These are phyloP conservation scores for Wickerhamia fluorescens DNA, from an alignment of 805 yeast species.

Conservation along the genomic window DNA sequence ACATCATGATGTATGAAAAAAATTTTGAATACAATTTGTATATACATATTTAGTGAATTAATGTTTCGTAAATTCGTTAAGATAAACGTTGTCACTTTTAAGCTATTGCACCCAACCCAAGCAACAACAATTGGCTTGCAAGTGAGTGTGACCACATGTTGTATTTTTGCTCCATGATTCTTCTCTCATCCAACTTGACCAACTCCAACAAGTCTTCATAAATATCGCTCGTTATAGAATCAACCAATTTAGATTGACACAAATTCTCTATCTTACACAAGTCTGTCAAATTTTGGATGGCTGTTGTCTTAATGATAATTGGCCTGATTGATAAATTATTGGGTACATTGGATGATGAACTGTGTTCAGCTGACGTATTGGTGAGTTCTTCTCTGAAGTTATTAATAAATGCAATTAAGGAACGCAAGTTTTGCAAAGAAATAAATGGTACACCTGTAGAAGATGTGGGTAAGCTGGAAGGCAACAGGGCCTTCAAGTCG, in stretches of 20 bases:
- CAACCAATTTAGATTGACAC: slow-evolving; percentile 41
- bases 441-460: slow-evolving; percentile 49
- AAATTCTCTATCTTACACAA: slow-evolving; percentile 29
- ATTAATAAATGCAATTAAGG: slow-evolving; percentile 57
- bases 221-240: slow-evolving; percentile 46
- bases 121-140: slow-evolving; percentile 49
- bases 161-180: slow-evolving; percentile 38
- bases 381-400: slow-evolving; percentile 24
- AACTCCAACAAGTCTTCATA: slow-evolving; percentile 50
- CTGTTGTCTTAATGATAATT: slow-evolving; percentile 31
- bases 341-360: slow-evolving; percentile 1
- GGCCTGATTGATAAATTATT: too few species aligned
- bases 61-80: too few species aligned
- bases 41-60: slow-evolving; percentile 1
- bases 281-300: slow-evolving; percentile 33
- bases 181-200: slow-evolving; percentile 48
- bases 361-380: not conserved
- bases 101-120: slow-evolving; percentile 56
- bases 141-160: slow-evolving; percentile 52
- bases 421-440: slow-evolving; percentile 51
- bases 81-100: too few species aligned
- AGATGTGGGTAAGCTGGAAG: slow-evolving; percentile 41
- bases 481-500: slow-evolving; percentile 54
- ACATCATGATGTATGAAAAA: not conserved
- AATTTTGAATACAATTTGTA: slow-evolving; percentile 1